Evolutionary conservation across 768 basidiomycete genomes (phyloP).

Genomic region (Gloeopeniophorella convolvens): DNA sequence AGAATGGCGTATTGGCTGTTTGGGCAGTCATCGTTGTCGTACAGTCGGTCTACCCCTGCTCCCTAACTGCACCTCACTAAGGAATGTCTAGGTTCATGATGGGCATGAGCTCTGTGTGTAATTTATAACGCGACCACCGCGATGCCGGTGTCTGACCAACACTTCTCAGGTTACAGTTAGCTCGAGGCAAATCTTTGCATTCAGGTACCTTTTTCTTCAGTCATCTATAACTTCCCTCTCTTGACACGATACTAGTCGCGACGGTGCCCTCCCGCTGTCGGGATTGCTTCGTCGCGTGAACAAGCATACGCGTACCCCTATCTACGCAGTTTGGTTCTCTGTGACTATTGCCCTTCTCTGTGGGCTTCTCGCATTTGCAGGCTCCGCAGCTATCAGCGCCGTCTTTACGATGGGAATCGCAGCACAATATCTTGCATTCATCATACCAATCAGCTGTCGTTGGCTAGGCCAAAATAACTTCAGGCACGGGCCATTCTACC

Average conservation of each 20-base stretch:
- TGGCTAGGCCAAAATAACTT: slow-evolving; percentile 24
- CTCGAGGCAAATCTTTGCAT: slow-evolving; percentile 31
- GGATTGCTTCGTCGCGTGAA: too few relatives aligned
- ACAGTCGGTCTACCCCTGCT: slow-evolving; percentile 10
- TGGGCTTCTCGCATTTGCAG: slow-evolving; percentile 30
- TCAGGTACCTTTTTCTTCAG: too few relatives aligned
- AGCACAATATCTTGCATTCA: slow-evolving; percentile 25
- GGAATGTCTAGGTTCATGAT: slow-evolving; percentile 1
- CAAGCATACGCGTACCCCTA: slow-evolving; percentile 26
- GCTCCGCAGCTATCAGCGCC: slow-evolving; percentile 30
- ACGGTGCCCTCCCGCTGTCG: slow-evolving; percentile 32
- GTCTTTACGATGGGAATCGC: slow-evolving; percentile 24
- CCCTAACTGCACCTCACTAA: not conserved
- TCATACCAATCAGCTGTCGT: slow-evolving; percentile 29
- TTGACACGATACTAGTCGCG: too few relatives aligned
- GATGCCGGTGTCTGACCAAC: not conserved
- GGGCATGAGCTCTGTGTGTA: slow-evolving; percentile 2
- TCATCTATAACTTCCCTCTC: too few relatives aligned
- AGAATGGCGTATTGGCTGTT: slow-evolving; percentile 28
- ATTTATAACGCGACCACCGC: too few relatives aligned
- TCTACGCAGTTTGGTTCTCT: slow-evolving; percentile 31
- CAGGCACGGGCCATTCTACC: slow-evolving; percentile 19
- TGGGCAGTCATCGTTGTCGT: slow-evolving; percentile 30
- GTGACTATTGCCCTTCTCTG: slow-evolving; percentile 24
- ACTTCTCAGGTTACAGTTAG: not conserved